Base-by-base conservation (phyloP, 345 rosid species). In the Orychophragmus violaceus region DNA sequence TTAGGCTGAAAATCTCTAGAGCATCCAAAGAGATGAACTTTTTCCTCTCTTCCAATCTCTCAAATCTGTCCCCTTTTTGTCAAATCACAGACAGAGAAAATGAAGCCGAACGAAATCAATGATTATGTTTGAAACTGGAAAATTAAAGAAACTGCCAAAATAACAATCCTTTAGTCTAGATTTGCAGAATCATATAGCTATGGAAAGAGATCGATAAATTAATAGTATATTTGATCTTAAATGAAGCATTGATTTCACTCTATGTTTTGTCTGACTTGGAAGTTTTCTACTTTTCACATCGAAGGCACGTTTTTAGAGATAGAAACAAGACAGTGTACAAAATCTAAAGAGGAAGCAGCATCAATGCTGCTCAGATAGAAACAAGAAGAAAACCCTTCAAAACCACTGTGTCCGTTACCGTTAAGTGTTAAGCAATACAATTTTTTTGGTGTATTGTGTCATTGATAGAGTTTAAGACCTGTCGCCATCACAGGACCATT, bases 61-160 rank as follows among this genome's bases (percentile, higher is more conserved):
- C 69, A 51, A 64, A 50, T 37, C 53, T 68, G 23, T 76, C 33
- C 24, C 22, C 70, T 19, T 69, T 72, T 55, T 55, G 74, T 71
- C 79, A 78, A 81, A 78, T 74, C 76, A 75, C 76, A 68, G 61
- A 66, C 42, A 50, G 17, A 29, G 45, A 21, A 61, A 62, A 52
- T 52, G 64, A 64, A 36, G 62, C 24, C 16, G 23, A 63, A 22
- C 11, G 25, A 59, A 16, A 32, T 29, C 29, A 32, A 57, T 37
- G 25, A 14, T 17, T 44, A n/a, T n/a, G 2, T 5, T 28, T 22
- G 11, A 24, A 70, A 17, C 11, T 5, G 54, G 12, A 27, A 29
- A 52, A 4, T 44, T 32, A 39, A 68, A 57, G 62, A 45, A 45
- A 57, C 54, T 22, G 36, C 61, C 68, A 70, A 61, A 69, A 52